Conservation (phyloP, 371 early-diverging fungal species). For the Mucor indicus region DNA sequence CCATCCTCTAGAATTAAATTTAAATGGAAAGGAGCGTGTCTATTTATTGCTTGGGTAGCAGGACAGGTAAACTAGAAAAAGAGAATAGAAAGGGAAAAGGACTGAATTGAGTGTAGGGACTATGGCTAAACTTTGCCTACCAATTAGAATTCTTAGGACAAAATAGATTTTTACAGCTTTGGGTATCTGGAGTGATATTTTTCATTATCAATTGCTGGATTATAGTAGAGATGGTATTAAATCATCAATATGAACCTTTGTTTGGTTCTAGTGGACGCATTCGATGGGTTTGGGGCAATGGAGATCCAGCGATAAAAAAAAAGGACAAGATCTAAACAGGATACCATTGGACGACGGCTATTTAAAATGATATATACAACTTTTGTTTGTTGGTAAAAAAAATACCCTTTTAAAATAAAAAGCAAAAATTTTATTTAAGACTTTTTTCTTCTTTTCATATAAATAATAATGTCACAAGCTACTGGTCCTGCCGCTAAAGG, state of each 20-base stretch:
- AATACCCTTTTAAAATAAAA: too few species aligned
- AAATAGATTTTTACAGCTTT: constrained; percentile 76
- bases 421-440: not conserved
- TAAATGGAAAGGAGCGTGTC: constrained; percentile 52
- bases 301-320: constrained; percentile 37
- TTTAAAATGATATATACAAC: too few species aligned
- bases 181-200: constrained; percentile 70
- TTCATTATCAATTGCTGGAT: constrained; percentile 71
- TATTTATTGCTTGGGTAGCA: constrained; percentile 72
- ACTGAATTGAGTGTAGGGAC: constrained; percentile 51
- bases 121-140: constrained; percentile 85
- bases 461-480: constrained; percentile 23
- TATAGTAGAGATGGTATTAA: constrained; percentile 56
- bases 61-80: constrained; percentile 60
- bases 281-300: constrained; percentile 55
- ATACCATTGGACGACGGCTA: too few species aligned
- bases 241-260: constrained; percentile 53
- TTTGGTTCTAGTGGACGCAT: constrained; percentile 52
- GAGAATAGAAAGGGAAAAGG: too few species aligned
- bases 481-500: constrained; percentile 17
- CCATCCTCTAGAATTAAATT: constrained; percentile 60
- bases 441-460: constrained; percentile 1
- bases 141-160: constrained; percentile 82
- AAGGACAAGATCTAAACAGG: too few species aligned
- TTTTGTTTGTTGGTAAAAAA: too few species aligned